These are phyloP conservation scores for Dryadomyces quercus-mongolicae DNA, from an alignment of 2,329 filamentous ascomycete genomes.

Conservation along the genomic window DNA sequence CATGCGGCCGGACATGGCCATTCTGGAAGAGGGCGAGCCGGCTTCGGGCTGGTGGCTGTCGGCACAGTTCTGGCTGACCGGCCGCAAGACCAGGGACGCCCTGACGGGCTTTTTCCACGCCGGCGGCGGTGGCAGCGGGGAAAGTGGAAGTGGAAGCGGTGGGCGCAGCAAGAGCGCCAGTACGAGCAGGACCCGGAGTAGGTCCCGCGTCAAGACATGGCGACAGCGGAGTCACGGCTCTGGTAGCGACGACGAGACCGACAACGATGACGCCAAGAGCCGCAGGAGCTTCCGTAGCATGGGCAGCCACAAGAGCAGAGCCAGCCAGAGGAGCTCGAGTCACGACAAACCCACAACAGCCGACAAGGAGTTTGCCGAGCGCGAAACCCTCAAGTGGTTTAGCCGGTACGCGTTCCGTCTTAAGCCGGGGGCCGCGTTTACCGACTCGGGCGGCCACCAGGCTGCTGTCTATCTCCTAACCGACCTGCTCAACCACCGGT, in stretches of 20 bases:
- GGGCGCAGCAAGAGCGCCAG: background rate
- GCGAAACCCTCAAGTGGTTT: slow-evolving; percentile 12
- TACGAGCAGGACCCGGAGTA: background rate
- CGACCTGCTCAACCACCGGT: slow-evolving; percentile 23
- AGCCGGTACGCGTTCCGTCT: slow-evolving; percentile 14
- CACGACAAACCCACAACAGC: background rate
- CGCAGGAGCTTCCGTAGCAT: background rate
- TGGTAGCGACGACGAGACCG: background rate
- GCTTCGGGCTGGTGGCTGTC: background rate
- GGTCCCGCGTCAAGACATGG: background rate
- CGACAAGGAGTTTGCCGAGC: background rate
- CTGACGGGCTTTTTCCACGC: background rate
- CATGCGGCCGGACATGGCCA: slow-evolving; percentile 11
- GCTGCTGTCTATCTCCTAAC: slow-evolving; percentile 13
- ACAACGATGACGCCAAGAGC: background rate
- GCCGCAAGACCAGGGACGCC: background rate
- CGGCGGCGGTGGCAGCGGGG: background rate
- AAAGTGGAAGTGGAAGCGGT: background rate
- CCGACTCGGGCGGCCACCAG: slow-evolving; percentile 6
- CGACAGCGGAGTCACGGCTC: background rate
- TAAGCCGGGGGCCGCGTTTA: slow-evolving; percentile 5
- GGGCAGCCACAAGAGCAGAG: background rate
- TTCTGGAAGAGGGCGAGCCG: background rate
- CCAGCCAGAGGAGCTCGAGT: background rate
- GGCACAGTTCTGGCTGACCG: background rate